A percentile compares a stretch with the other conserved stretches of the same genome.
phyloP scores from a whole-genome alignment of 106 monocot species.

The Hemerocallis citrina region DNA sequence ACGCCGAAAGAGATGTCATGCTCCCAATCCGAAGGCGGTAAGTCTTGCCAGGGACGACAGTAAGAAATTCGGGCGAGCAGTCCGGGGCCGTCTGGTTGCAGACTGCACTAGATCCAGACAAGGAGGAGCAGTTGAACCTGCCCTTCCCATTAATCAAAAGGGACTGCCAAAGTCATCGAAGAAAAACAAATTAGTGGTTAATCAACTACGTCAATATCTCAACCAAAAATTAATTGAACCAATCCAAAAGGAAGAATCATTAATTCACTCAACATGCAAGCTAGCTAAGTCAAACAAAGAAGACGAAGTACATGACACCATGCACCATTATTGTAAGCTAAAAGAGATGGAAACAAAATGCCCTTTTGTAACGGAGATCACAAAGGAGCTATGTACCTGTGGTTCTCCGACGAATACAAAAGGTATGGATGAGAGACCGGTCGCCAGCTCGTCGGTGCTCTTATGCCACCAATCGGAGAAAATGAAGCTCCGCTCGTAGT shows the following conservation, averaged over 20 bases:
- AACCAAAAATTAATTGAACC: not conserved
- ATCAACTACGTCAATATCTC: not conserved
- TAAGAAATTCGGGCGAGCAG: conserved; percentile 43
- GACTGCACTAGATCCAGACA: not conserved
- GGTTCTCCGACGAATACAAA: conserved; percentile 71
- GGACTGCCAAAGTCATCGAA: conserved; percentile 30
- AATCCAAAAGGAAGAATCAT: not conserved
- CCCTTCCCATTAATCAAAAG: conserved; percentile 43
- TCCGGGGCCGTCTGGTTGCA: conserved; percentile 42
- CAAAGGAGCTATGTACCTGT: conserved; percentile 19
- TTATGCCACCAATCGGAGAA: conserved; percentile 94
- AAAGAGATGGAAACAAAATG: too few relatives aligned
- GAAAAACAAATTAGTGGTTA: too few relatives aligned
- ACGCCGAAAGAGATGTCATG: conserved; percentile 63
- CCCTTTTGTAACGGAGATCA: not conserved
- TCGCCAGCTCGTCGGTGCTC: conserved; percentile 53
- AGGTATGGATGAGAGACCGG: conserved; percentile 34
- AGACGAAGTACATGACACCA: too few relatives aligned
- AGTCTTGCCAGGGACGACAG: conserved; percentile 52
- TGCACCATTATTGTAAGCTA: too few relatives aligned
- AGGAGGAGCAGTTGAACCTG: conserved; percentile 28
- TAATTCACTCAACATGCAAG: not conserved
- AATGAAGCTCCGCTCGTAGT: conserved; percentile 51
- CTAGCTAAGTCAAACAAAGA: too few relatives aligned
- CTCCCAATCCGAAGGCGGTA: conserved; percentile 60